phyloP scores from a whole-genome alignment of 176 grass and related monocot genomes.

The Chrysopogon serrulatus region DNA sequence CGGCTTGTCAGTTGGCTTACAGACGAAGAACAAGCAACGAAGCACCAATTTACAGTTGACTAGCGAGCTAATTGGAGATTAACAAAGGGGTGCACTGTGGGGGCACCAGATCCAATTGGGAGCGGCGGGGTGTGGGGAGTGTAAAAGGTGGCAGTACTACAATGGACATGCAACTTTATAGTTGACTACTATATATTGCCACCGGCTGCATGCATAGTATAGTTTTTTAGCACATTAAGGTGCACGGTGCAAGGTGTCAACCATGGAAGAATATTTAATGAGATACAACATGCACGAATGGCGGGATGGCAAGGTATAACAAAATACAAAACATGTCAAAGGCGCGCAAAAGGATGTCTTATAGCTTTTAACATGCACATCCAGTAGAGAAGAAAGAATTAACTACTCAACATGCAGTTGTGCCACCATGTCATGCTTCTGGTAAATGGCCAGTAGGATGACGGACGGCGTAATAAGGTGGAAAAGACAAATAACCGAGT shows the following conservation, averaged over 20 bases:
- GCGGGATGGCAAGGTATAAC: not conserved
- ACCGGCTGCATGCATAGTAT: too few species aligned
- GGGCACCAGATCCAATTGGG: too few species aligned
- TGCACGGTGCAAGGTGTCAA: not conserved
- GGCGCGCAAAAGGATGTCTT: not conserved
- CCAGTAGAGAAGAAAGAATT: not conserved
- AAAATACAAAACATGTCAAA: not conserved
- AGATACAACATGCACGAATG: not conserved
- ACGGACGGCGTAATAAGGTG: not conserved
- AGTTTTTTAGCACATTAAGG: too few species aligned
- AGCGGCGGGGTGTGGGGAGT: too few species aligned
- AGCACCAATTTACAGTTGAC: too few species aligned
- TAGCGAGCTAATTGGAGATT: too few species aligned
- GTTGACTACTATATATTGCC: too few species aligned
- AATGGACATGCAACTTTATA: too few species aligned
- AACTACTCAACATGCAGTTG: not conserved
- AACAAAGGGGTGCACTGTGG: too few species aligned
- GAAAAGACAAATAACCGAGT: not conserved
- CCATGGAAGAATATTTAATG: not conserved
- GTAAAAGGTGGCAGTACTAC: too few species aligned
- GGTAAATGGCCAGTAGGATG: not conserved
- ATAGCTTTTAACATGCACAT: not conserved
- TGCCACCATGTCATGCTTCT: not conserved
- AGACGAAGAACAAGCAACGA: too few species aligned
- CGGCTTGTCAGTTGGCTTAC: too few species aligned